Percentiles rank a stretch among this genome's conserved stretches.
phyloP scores from a whole-genome alignment of 306 rosid species.

The Vachellia pachyceras region DNA sequence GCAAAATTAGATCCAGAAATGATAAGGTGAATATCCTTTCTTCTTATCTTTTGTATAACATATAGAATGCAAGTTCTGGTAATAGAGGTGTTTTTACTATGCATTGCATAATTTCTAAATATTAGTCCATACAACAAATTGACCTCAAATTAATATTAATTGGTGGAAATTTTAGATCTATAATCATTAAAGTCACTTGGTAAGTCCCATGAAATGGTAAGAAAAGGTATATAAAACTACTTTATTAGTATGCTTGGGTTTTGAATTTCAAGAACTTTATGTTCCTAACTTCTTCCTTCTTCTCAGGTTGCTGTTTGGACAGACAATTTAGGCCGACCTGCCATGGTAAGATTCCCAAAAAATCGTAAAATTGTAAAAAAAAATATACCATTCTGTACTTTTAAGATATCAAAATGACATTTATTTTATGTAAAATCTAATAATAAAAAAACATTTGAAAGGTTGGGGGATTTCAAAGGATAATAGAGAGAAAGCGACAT shows the following conservation, averaged over 20 bases:
- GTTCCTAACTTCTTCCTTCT: conserved; percentile 19
- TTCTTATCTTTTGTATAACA: neutral
- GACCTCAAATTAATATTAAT: neutral
- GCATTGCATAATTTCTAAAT: neutral
- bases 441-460: too few relatives aligned
- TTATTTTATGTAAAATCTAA: too few relatives aligned
- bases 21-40: conserved; percentile 39
- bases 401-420: too few relatives aligned
- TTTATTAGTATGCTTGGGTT: neutral
- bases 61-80: too few relatives aligned
- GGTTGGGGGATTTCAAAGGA: too few relatives aligned
- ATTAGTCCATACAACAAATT: neutral
- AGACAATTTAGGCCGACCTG: conserved; percentile 28
- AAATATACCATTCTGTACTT: too few relatives aligned
- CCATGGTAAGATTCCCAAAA: conserved; percentile 26
- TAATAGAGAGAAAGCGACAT: too few relatives aligned
- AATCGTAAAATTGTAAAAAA: too few relatives aligned
- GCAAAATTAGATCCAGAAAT: conserved; percentile 32
- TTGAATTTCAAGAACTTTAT: neutral
- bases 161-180: neutral
- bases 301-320: conserved; percentile 21
- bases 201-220: neutral
- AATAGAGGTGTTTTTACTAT: too few relatives aligned
- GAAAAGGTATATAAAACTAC: neutral
- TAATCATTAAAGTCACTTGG: neutral